Conservation (phyloP, 2,329 filamentous ascomycete genomes). For the Ceratocystis lukuohia region DNA sequence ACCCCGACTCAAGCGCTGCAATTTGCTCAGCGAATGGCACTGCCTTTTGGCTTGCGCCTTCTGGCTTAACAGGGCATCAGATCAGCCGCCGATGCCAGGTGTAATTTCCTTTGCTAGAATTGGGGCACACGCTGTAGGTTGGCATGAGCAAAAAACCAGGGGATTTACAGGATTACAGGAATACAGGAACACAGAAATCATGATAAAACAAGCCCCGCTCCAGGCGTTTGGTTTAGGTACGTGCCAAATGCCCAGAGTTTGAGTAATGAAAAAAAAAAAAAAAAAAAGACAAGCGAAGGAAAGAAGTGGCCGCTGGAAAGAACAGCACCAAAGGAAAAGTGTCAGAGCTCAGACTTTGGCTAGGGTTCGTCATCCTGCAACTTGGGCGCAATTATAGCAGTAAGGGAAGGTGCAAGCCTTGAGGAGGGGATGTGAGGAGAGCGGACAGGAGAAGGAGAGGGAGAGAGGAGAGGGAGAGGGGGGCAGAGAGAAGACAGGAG, state of each 20-base stretch:
- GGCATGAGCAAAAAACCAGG: neutral
- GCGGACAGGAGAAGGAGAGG: neutral
- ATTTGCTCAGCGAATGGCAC: neutral
- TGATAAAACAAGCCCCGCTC: constrained; percentile 8
- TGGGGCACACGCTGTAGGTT: neutral
- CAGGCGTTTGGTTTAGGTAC: neutral
- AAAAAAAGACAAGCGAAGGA: neutral
- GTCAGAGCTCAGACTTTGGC: neutral
- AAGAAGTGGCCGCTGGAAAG: too few species aligned
- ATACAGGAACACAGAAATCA: constrained; percentile 5
- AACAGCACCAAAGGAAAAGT: neutral
- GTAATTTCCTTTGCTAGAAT: neutral
- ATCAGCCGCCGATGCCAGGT: neutral
- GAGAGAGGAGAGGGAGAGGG: neutral
- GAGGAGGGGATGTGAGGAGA: neutral
- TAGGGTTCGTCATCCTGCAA: neutral
- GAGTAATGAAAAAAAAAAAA: neutral
- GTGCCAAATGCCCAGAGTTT: neutral
- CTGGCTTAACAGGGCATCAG: neutral
- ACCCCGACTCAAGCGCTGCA: neutral
- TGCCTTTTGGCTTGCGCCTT: neutral
- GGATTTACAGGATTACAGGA: constrained; percentile 1
- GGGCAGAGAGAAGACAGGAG: neutral
- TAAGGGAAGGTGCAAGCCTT: neutral
- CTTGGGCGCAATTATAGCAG: neutral